A percentile compares a stretch with the other conserved stretches of the same genome.
phyloP scores from a whole-genome alignment of 768 basidiomycete species.

The Lactarius deliciosus region DNA sequence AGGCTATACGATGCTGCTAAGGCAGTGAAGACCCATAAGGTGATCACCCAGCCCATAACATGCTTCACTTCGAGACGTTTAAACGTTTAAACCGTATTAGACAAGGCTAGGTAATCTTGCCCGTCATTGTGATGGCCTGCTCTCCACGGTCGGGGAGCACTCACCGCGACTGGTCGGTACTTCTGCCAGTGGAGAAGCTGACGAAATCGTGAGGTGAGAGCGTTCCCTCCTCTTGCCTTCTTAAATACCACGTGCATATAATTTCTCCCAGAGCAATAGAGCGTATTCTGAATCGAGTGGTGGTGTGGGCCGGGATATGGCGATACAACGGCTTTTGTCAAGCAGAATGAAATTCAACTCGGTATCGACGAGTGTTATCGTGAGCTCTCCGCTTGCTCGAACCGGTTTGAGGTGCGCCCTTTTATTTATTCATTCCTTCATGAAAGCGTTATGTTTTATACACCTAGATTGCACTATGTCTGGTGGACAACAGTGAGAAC shows the following conservation, averaged over 20 bases:
- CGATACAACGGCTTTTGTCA: constrained; percentile 32
- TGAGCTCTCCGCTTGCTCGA: constrained; percentile 40
- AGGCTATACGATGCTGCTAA: constrained; percentile 11
- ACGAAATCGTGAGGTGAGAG: constrained; percentile 18
- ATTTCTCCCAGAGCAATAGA: constrained; percentile 12
- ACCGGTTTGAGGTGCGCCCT: constrained; percentile 41
- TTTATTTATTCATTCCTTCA: too few species aligned
- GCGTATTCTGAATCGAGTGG: constrained; percentile 3
- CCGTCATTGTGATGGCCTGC: constrained; percentile 5
- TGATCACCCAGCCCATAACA: not conserved
- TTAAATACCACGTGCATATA: not conserved
- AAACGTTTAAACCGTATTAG: not conserved
- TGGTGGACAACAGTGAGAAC: not conserved
- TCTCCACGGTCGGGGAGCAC: constrained; percentile 17
- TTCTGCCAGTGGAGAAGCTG: not conserved
- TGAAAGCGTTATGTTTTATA: not conserved
- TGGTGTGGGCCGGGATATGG: constrained; percentile 3
- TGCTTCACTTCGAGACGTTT: not conserved
- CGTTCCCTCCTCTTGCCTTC: not conserved
- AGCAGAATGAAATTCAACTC: constrained; percentile 42
- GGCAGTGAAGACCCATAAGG: constrained; percentile 13
- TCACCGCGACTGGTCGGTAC: constrained; percentile 4
- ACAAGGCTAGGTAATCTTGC: not conserved
- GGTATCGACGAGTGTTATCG: constrained; percentile 42
- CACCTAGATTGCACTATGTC: constrained; percentile 7